Percentiles rank a stretch among this genome's conserved stretches.
phyloP scores from a whole-genome alignment of 768 basidiomycete genomes.

The Saitozyma podzolica region DNA sequence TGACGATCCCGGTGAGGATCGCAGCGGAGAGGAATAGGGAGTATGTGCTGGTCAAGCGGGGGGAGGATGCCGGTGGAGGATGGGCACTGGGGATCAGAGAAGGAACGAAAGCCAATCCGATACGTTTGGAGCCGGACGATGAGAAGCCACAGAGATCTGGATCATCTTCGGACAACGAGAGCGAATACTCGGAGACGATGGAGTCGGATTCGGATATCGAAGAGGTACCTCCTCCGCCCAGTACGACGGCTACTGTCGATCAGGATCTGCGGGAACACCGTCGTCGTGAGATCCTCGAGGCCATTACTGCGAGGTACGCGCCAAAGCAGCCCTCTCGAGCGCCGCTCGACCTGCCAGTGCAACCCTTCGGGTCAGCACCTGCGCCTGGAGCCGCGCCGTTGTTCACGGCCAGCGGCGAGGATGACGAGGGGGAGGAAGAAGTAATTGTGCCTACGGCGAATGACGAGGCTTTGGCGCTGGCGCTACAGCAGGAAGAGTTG shows the following conservation, averaged over 20 bases:
- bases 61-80: slow-evolving; percentile 73
- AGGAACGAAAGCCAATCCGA: slow-evolving; percentile 80
- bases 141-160: slow-evolving; percentile 22
- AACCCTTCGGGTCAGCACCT: slow-evolving; percentile 34
- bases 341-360: slow-evolving; percentile 37
- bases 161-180: slow-evolving; percentile 30
- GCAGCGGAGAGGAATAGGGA: slow-evolving; percentile 93
- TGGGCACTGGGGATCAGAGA: slow-evolving; percentile 93
- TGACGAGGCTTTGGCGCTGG: slow-evolving; percentile 43
- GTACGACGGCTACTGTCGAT: slow-evolving; percentile 20
- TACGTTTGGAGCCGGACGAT: slow-evolving; percentile 73
- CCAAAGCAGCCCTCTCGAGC: slow-evolving; percentile 27
- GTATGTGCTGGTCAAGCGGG: slow-evolving; percentile 92
- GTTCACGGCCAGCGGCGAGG: slow-evolving; percentile 26
- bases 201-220: slow-evolving; percentile 34
- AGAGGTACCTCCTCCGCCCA: slow-evolving; percentile 10
- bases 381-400: slow-evolving; percentile 25
- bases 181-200: slow-evolving; percentile 49
- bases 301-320: slow-evolving; percentile 43
- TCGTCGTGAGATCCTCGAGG: slow-evolving; percentile 46
- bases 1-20: slow-evolving; percentile 87
- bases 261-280: slow-evolving; percentile 41
- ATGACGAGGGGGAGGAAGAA: slow-evolving; percentile 8
- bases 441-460: slow-evolving; percentile 35
- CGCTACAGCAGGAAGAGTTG: slow-evolving; percentile 55